Evolutionary conservation across 768 basidiomycete species (phyloP).

Genomic region (Macrolepiota albuminosa): DNA sequence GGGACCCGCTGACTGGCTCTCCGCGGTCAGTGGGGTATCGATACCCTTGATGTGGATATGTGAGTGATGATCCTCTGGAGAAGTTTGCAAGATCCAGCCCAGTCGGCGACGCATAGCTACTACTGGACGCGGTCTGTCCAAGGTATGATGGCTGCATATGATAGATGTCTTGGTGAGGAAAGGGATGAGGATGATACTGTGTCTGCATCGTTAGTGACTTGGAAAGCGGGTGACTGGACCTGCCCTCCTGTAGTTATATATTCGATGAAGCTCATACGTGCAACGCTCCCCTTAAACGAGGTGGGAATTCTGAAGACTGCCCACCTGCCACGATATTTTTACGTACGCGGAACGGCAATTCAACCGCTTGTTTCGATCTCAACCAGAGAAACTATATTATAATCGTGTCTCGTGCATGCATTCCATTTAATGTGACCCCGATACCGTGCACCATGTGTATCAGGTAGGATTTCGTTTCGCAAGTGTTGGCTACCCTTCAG

Average conservation of each 20-base stretch:
- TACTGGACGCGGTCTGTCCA: conserved; percentile 22
- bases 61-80: conserved; percentile 47
- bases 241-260: conserved; percentile 39
- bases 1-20: conserved; percentile 21
- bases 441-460: neutral
- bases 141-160: conserved; percentile 13
- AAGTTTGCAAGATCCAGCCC: conserved; percentile 36
- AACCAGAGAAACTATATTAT: conserved; percentile 14
- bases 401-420: conserved; percentile 2
- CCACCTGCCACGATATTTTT: conserved; percentile 42
- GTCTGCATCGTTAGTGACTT: conserved; percentile 32
- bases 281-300: conserved; percentile 36
- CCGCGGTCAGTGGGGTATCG: conserved; percentile 39
- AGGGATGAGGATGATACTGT: conserved; percentile 26
- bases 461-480: too few relatives aligned
- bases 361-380: conserved; percentile 28
- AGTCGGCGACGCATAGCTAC: conserved; percentile 25
- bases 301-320: conserved; percentile 38
- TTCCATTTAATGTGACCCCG: conserved; percentile 8
- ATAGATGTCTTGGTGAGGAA: conserved; percentile 27
- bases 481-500: too few relatives aligned
- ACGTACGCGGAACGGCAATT: conserved; percentile 42
- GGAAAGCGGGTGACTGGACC: conserved; percentile 30
- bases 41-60: conserved; percentile 41
- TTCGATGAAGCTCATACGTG: conserved; percentile 33